phyloP scores from a whole-genome alignment of 768 basidiomycete species.

The Tricholomella constricta region DNA sequence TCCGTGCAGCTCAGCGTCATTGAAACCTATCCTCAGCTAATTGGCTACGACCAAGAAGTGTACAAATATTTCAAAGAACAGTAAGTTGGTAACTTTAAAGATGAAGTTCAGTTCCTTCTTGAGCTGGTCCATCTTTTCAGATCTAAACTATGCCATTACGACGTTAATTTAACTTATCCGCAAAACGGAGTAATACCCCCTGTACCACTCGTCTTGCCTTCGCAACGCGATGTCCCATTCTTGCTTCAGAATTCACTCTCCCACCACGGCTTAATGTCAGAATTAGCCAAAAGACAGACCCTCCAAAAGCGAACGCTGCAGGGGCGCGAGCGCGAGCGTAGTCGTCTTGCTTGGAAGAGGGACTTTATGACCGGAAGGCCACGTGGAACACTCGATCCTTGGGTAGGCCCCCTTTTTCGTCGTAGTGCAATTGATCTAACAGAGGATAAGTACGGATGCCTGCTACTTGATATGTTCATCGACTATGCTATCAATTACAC shows the following conservation, averaged over 20 bases:
- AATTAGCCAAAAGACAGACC: slow-evolving; percentile 24
- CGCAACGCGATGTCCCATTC: slow-evolving; percentile 37
- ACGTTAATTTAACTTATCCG: slow-evolving; percentile 71
- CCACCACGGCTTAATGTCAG: slow-evolving; percentile 20
- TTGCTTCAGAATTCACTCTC: slow-evolving; percentile 15
- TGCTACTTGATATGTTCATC: slow-evolving; percentile 61
- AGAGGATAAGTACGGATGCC: slow-evolving; percentile 57
- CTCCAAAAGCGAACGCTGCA: slow-evolving; percentile 19
- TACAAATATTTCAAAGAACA: slow-evolving; percentile 70
- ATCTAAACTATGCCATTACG: slow-evolving; percentile 60
- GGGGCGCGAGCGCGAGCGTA: slow-evolving; percentile 25
- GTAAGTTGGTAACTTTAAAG: slow-evolving; percentile 42
- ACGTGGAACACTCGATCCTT: slow-evolving; percentile 58
- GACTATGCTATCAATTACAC: slow-evolving; percentile 78
- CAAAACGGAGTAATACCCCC: slow-evolving; percentile 54
- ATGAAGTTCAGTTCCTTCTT: not conserved
- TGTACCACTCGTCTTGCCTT: slow-evolving; percentile 36
- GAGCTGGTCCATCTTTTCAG: slow-evolving; percentile 31
- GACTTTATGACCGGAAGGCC: slow-evolving; percentile 44
- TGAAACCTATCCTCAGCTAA: slow-evolving; percentile 76
- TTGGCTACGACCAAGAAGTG: slow-evolving; percentile 68
- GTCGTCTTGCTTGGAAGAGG: slow-evolving; percentile 44
- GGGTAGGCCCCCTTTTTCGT: slow-evolving; percentile 34
- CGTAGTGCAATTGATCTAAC: slow-evolving; percentile 3
- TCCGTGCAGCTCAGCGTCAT: slow-evolving; percentile 50